These are phyloP conservation scores for Copromyces sp. DNA, from an alignment of 495 filamentous ascomycete species.

Conservation along the genomic window DNA sequence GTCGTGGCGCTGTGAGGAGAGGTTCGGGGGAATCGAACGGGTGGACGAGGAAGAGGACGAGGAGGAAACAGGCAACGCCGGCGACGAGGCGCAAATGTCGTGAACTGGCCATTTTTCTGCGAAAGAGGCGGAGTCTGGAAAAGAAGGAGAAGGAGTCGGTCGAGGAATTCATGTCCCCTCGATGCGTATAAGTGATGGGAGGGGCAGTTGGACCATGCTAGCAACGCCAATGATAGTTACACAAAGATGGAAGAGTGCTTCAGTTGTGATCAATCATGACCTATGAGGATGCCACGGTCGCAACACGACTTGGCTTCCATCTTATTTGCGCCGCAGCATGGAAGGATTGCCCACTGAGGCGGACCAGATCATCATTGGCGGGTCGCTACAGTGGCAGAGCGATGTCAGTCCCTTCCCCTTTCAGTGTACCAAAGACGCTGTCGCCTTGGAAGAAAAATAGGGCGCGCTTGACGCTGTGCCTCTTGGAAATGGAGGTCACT, in stretches of 20 bases:
- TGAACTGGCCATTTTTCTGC: neutral
- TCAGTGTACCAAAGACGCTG: neutral
- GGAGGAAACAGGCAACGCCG: conserved; percentile 6
- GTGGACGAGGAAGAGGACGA: conserved; percentile 7
- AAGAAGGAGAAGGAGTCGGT: neutral
- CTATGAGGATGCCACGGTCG: neutral
- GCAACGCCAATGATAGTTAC: neutral
- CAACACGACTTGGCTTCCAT: neutral
- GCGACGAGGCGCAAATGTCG: conserved; percentile 11
- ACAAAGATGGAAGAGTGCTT: neutral
- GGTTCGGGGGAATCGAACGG: neutral
- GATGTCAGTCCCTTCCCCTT: neutral
- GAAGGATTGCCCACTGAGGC: neutral
- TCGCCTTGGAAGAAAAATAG: neutral
- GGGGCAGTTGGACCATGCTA: neutral
- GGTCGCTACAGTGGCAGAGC: neutral
- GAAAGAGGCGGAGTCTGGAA: neutral
- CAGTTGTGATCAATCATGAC: neutral
- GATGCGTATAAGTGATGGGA: neutral
- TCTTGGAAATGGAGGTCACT: neutral
- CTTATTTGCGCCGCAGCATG: neutral
- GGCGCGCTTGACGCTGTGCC: neutral
- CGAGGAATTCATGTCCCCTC: neutral
- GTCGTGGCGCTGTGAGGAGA: neutral
- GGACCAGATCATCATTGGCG: neutral